Conservation (phyloP, 2,329 filamentous ascomycete species). For the Pyrenochaeta sp. region DNA sequence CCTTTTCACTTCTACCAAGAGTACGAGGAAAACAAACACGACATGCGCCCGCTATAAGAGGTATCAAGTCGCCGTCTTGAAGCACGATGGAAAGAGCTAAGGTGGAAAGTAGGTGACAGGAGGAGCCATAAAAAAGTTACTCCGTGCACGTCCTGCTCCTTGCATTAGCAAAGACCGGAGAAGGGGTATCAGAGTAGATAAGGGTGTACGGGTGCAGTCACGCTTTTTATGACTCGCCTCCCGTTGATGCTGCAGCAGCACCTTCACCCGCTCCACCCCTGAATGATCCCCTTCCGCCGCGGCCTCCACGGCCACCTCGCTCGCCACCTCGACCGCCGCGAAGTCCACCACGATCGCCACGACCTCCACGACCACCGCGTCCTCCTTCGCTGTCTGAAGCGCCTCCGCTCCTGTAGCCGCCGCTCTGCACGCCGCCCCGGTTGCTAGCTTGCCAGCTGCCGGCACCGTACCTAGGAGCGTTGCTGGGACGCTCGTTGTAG, state of each 20-base stretch:
- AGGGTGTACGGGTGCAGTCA: slow-evolving; percentile 21
- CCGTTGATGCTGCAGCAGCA: slow-evolving; percentile 44
- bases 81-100: slow-evolving; percentile 23
- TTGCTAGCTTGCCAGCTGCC: slow-evolving; percentile 70
- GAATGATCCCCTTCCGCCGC: slow-evolving; percentile 47
- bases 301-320: slow-evolving; percentile 51
- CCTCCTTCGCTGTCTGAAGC: slow-evolving; percentile 80
- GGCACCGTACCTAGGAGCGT: slow-evolving; percentile 57
- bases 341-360: slow-evolving; percentile 45
- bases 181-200: slow-evolving; percentile 44
- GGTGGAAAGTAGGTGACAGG: slow-evolving; percentile 15
- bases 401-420: slow-evolving; percentile 83
- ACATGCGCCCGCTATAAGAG: slow-evolving; percentile 41
- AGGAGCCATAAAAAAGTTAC: slow-evolving; percentile 1
- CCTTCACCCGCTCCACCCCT: slow-evolving; percentile 47
- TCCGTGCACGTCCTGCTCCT: slow-evolving; percentile 14
- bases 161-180: slow-evolving; percentile 31
- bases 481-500: slow-evolving; percentile 72
- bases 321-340: slow-evolving; percentile 57
- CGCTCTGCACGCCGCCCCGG: slow-evolving; percentile 69
- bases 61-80: background rate
- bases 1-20: slow-evolving; percentile 1
- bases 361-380: slow-evolving; percentile 63
- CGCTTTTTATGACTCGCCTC: slow-evolving; percentile 48
- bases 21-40: slow-evolving; percentile 24